phyloP scores from a whole-genome alignment of 805 yeast genomes.

The Cyberlindnera meyerae region DNA sequence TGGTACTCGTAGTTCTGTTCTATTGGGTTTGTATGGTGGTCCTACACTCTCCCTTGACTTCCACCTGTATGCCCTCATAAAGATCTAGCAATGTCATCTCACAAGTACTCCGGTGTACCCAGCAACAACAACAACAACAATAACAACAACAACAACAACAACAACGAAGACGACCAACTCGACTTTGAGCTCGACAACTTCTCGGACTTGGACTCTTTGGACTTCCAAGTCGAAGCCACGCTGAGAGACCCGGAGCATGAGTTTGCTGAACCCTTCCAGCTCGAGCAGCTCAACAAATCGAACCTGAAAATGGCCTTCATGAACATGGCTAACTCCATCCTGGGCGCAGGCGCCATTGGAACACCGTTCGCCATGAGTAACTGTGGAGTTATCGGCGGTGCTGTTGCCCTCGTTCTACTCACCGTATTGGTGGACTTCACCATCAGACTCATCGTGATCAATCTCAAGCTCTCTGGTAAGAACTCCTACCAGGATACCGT shows the following conservation, averaged over 20 bases:
- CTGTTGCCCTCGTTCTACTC: slow-evolving; percentile 51
- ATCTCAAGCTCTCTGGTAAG: slow-evolving; percentile 72
- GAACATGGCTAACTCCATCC: slow-evolving; percentile 94
- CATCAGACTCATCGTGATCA: slow-evolving; percentile 67
- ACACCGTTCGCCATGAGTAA: slow-evolving; percentile 85
- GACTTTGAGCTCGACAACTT: slow-evolving; percentile 20
- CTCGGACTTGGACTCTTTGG: slow-evolving; percentile 23
- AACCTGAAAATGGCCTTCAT: slow-evolving; percentile 83
- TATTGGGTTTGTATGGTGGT: too few species aligned
- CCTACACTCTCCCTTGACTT: too few species aligned
- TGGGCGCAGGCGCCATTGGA: slow-evolving; percentile 95
- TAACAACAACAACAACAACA: neutral
- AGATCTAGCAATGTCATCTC: slow-evolving; percentile 8
- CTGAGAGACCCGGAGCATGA: slow-evolving; percentile 12
- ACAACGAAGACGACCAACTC: slow-evolving; percentile 5
- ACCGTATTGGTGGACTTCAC: slow-evolving; percentile 88
- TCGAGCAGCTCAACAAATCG: slow-evolving; percentile 35
- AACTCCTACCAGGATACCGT: slow-evolving; percentile 84
- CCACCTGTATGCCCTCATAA: too few species aligned
- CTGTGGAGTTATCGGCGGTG: slow-evolving; percentile 74
- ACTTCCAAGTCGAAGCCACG: slow-evolving; percentile 15
- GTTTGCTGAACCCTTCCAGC: slow-evolving; percentile 17
- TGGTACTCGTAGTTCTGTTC: too few species aligned
- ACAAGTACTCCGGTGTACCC: slow-evolving; percentile 12
- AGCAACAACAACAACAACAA: slow-evolving; percentile 1